Conservation (phyloP, 192 early-diverging fungal genomes). For the Haplosporangium gracile region DNA sequence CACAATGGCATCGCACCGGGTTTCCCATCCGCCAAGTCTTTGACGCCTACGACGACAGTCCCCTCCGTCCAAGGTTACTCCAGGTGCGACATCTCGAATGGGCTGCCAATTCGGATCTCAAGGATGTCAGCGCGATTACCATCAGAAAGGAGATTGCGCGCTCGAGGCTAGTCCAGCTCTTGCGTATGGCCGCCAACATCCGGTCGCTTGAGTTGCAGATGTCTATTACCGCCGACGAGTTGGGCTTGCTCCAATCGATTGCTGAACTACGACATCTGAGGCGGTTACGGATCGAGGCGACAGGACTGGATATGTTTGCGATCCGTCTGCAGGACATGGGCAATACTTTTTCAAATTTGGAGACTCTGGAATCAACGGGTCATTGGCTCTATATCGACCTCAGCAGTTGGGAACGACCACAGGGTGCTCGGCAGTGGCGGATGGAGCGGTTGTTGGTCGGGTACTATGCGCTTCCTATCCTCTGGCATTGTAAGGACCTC, state of each 20-base stretch:
- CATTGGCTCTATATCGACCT: not conserved
- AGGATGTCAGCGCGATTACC: not conserved
- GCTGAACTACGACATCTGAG: not conserved
- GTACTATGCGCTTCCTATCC: not conserved
- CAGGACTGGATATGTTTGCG: not conserved
- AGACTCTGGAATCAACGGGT: not conserved
- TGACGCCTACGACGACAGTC: constrained; percentile 4
- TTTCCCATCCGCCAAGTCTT: constrained; percentile 8
- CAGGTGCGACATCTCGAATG: not conserved
- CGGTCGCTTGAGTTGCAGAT: not conserved
- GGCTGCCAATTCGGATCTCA: constrained; percentile 4
- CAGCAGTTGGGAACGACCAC: not conserved
- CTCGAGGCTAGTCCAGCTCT: not conserved
- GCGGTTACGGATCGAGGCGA: not conserved
- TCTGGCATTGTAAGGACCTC: not conserved
- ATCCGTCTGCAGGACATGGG: not conserved
- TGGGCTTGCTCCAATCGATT: not conserved
- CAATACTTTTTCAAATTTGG: not conserved
- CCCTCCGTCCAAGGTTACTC: not conserved
- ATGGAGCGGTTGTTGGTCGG: not conserved
- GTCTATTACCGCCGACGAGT: not conserved
- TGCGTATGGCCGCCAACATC: not conserved
- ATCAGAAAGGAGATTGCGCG: not conserved
- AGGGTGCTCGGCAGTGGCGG: not conserved
- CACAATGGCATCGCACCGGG: not conserved